Conservation (phyloP, 2,329 filamentous ascomycete genomes). For the Epichloe gansuensis region DNA sequence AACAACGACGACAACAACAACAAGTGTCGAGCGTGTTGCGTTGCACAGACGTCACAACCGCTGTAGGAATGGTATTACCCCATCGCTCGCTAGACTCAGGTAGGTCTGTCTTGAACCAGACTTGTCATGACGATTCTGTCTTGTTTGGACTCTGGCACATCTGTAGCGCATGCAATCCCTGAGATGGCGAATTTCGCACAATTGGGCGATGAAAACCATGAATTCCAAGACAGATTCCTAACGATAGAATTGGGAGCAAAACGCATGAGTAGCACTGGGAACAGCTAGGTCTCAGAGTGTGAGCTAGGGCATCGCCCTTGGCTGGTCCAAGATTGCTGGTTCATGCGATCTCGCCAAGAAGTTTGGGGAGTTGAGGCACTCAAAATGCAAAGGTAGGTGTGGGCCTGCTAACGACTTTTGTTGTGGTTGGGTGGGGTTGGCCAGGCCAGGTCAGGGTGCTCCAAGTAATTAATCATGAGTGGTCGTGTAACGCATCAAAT, state of each 20-base stretch:
- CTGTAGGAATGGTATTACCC: neutral
- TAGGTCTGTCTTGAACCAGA: neutral
- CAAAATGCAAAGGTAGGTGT: neutral
- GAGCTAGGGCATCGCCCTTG: neutral
- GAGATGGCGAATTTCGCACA: neutral
- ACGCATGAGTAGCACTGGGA: neutral
- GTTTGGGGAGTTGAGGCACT: neutral
- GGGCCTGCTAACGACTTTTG: neutral
- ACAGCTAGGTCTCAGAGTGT: neutral
- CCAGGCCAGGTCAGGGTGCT: too few species aligned
- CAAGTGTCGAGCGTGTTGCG: too few species aligned
- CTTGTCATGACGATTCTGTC: neutral
- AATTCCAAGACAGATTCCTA: neutral
- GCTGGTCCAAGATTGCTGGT: neutral
- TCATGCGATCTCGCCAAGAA: neutral
- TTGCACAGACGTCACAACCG: too few species aligned
- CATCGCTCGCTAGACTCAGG: neutral
- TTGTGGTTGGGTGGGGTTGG: too few species aligned
- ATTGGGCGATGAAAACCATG: neutral
- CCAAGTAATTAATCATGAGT: neutral
- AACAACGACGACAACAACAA: too few species aligned
- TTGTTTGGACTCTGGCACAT: neutral
- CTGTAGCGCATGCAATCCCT: too few species aligned
- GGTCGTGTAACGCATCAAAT: neutral
- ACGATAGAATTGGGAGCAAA: too few species aligned